A percentile compares a stretch with the other conserved stretches of the same genome.
phyloP scores from a whole-genome alignment of 495 filamentous ascomycete genomes.

The Annulohypoxylon moriforme region DNA sequence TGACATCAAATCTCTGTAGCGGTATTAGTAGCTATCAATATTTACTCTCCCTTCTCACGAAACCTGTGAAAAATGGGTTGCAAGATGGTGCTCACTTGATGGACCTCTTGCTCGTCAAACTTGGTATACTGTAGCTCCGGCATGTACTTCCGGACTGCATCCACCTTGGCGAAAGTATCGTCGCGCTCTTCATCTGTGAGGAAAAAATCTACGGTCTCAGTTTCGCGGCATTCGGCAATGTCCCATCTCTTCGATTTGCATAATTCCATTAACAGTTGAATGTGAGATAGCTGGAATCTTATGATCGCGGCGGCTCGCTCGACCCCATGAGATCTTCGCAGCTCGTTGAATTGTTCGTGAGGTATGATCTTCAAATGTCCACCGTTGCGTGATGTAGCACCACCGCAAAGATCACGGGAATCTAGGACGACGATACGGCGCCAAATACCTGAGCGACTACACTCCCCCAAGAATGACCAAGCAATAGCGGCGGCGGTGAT shows the following conservation, averaged over 20 bases:
- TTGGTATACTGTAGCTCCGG: conserved; percentile 45
- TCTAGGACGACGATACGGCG: conserved; percentile 53
- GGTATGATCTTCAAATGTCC: conserved; percentile 56
- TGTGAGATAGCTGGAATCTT: conserved; percentile 49
- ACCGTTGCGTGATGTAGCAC: conserved; percentile 54
- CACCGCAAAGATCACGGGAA: conserved; percentile 52
- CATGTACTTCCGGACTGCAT: conserved; percentile 48
- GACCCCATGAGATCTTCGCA: not conserved
- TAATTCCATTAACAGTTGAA: conserved; percentile 45
- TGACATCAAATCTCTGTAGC: conserved; percentile 42
- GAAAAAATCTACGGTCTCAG: conserved; percentile 54
- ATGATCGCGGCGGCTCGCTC: conserved; percentile 40
- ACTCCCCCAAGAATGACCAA: conserved; percentile 56
- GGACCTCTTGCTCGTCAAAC: conserved; percentile 45
- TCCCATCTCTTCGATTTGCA: conserved; percentile 40
- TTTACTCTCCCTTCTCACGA: not conserved
- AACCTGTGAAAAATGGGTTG: not conserved
- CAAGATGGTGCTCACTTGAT: conserved; percentile 40
- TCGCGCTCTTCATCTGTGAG: conserved; percentile 52
- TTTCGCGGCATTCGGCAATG: conserved; percentile 47
- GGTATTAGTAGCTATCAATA: not conserved
- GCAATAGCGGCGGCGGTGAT: conserved; percentile 69
- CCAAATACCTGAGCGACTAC: not conserved
- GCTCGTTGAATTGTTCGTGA: conserved; percentile 47
- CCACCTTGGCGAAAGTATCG: conserved; percentile 48